phyloP scores from a whole-genome alignment of 768 basidiomycete genomes.

The Mycena vitilis region DNA sequence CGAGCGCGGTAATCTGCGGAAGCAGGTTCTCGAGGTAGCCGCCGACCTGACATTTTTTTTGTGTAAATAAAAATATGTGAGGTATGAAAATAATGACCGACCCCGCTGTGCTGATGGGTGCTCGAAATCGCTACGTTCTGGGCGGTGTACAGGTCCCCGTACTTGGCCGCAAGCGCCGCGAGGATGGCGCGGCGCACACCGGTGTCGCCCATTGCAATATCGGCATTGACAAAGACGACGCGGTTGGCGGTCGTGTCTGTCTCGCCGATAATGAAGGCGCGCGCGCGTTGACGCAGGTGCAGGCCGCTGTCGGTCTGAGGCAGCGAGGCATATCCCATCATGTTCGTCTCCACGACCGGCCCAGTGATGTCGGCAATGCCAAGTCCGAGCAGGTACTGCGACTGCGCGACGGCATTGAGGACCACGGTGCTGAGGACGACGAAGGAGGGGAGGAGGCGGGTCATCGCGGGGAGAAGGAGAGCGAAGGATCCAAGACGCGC shows the following conservation, averaged over 20 bases:
- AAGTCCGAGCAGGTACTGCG: conserved; percentile 68
- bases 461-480: conserved; percentile 21
- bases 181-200: conserved; percentile 80
- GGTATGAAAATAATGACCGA: neutral
- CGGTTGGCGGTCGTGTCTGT: conserved; percentile 65
- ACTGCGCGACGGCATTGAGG: conserved; percentile 42
- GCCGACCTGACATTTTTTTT: conserved; percentile 66
- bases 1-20: conserved; percentile 79
- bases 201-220: conserved; percentile 86
- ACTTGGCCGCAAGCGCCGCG: conserved; percentile 62
- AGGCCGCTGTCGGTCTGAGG: conserved; percentile 78
- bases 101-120: conserved; percentile 59
- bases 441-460: conserved; percentile 30
- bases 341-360: conserved; percentile 85
- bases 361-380: conserved; percentile 73
- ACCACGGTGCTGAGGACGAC: conserved; percentile 28
- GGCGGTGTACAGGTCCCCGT: conserved; percentile 73
- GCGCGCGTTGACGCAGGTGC: conserved; percentile 83
- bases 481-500: no score
- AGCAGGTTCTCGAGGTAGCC: conserved; percentile 84
- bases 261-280: conserved; percentile 82
- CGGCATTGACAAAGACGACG: conserved; percentile 83
- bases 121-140: conserved; percentile 81
- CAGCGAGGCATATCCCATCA: conserved; percentile 83
- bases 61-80: neutral